These are phyloP conservation scores for Westerdykella sp. DNA, from an alignment of 2,329 filamentous ascomycete species.

Conservation along the genomic window DNA sequence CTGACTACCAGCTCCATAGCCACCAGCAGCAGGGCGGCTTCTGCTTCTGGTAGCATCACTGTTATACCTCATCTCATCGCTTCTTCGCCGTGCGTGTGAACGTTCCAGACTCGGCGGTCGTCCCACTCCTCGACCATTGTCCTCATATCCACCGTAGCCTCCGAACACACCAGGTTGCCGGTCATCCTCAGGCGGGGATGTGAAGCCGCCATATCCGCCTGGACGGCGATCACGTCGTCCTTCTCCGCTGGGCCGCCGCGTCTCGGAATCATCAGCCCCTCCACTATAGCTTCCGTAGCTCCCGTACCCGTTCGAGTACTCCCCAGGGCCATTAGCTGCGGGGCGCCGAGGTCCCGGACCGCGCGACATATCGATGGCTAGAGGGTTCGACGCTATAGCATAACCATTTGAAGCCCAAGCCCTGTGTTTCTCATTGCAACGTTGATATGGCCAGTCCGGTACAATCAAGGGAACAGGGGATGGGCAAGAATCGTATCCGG, in stretches of 20 bases:
- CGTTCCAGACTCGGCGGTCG: slow-evolving; percentile 40
- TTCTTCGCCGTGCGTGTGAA: slow-evolving; percentile 37
- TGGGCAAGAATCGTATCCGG: no score
- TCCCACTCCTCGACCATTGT: slow-evolving; percentile 23
- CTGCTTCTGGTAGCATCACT: slow-evolving; percentile 23
- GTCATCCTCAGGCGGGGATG: slow-evolving; percentile 5
- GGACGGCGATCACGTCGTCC: slow-evolving; percentile 32
- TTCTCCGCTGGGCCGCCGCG: slow-evolving; percentile 19
- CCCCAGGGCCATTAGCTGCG: slow-evolving; percentile 27
- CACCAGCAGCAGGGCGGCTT: slow-evolving; percentile 22
- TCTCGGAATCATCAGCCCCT: slow-evolving; percentile 19
- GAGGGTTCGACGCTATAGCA: no score
- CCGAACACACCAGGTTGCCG: slow-evolving; percentile 6
- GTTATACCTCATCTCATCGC: slow-evolving; percentile 28
- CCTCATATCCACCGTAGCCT: slow-evolving; percentile 15
- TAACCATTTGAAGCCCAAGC: no score
- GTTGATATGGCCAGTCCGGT: no score
- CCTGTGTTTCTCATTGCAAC: no score
- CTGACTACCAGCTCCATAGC: slow-evolving; percentile 36
- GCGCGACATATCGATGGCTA: slow-evolving; percentile 28
- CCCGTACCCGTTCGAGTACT: slow-evolving; percentile 36
- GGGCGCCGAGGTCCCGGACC: slow-evolving; percentile 27
- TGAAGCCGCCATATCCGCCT: slow-evolving; percentile 36
- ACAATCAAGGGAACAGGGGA: no score
- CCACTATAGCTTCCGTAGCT: slow-evolving; percentile 23